Conservation (phyloP, 1,284 basidiomycete genomes). For the Papiliotrema laurentii region DNA sequence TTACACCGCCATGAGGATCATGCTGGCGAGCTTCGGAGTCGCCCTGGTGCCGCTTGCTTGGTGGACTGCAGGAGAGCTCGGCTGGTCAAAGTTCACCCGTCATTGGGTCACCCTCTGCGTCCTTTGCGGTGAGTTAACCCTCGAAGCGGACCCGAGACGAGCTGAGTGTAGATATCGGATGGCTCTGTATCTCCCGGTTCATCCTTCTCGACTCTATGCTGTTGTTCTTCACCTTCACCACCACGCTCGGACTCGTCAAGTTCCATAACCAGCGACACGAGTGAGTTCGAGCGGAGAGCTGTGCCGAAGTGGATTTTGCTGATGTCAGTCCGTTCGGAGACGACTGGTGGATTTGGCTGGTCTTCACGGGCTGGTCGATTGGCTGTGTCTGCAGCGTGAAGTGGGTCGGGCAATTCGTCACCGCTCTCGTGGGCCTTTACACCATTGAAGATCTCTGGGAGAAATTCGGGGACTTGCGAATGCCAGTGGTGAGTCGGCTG, state of each 20-base stretch:
- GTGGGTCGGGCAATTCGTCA: slow-evolving; percentile 93
- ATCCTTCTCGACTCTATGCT: slow-evolving; percentile 98
- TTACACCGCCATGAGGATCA: slow-evolving; percentile 89
- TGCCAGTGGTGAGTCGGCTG: slow-evolving; percentile 73
- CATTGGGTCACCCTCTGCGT: slow-evolving; percentile 95
- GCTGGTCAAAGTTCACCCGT: slow-evolving; percentile 82
- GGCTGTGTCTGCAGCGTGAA: slow-evolving; percentile 97
- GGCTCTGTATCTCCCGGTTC: slow-evolving; percentile 94
- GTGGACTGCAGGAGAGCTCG: slow-evolving; percentile 93
- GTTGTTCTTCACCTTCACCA: slow-evolving; percentile 95
- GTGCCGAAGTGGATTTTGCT: slow-evolving; percentile 4
- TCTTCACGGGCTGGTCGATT: slow-evolving; percentile 84
- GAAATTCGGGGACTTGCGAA: slow-evolving; percentile 92
- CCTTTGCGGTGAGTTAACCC: slow-evolving; percentile 63
- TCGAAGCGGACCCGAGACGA: not conserved
- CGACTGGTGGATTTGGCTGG: slow-evolving; percentile 96
- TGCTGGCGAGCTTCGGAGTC: slow-evolving; percentile 90
- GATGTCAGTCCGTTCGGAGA: slow-evolving; percentile 73
- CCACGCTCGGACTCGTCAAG: slow-evolving; percentile 89
- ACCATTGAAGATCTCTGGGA: slow-evolving; percentile 98
- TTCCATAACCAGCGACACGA: slow-evolving; percentile 95
- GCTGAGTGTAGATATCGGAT: slow-evolving; percentile 74
- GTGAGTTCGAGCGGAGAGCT: slow-evolving; percentile 52
- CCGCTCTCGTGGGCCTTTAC: slow-evolving; percentile 88
- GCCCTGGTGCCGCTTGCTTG: slow-evolving; percentile 92